These are phyloP conservation scores for Moesziomyces aphidis DNA, from an alignment of 1,284 basidiomycete genomes.

Conservation along the genomic window DNA sequence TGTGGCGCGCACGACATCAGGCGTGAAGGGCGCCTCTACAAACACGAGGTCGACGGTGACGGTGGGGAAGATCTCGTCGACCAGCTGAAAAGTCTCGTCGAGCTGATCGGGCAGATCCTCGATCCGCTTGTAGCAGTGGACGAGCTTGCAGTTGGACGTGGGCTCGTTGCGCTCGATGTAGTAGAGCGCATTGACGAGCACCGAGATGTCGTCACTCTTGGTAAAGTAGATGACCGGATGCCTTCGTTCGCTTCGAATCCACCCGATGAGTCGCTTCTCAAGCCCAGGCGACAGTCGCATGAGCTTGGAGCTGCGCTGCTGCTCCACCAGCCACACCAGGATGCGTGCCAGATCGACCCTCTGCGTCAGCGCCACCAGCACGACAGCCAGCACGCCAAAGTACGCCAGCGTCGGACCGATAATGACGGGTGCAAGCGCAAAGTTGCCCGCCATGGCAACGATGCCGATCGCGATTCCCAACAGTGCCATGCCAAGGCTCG, in stretches of 20 bases:
- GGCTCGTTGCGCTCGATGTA: slow-evolving; percentile 77
- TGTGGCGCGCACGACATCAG: slow-evolving; percentile 33
- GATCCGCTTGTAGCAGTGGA: slow-evolving; percentile 75
- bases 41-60: slow-evolving; percentile 58
- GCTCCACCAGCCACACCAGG: slow-evolving; percentile 76
- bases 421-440: slow-evolving; percentile 71
- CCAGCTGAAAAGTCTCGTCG: slow-evolving; percentile 63
- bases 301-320: slow-evolving; percentile 68
- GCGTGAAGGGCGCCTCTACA: slow-evolving; percentile 52
- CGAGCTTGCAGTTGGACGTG: slow-evolving; percentile 76
- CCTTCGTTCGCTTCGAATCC: slow-evolving; percentile 71
- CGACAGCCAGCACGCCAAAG: slow-evolving; percentile 69
- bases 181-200: slow-evolving; percentile 75
- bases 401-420: slow-evolving; percentile 70
- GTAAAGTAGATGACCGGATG: slow-evolving; percentile 71
- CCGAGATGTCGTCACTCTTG: slow-evolving; percentile 70
- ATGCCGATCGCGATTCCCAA: slow-evolving; percentile 74
- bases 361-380: slow-evolving; percentile 71
- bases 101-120: slow-evolving; percentile 68
- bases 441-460: slow-evolving; percentile 69
- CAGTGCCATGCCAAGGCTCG: slow-evolving; percentile 70
- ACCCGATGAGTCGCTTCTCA: slow-evolving; percentile 70
- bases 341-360: slow-evolving; percentile 73
- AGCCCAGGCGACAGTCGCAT: slow-evolving; percentile 54
- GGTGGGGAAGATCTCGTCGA: slow-evolving; percentile 57